These are phyloP conservation scores for Phytophthora tubulina DNA, from an alignment of 352 stramenopile genomes.

Conservation along the genomic window DNA sequence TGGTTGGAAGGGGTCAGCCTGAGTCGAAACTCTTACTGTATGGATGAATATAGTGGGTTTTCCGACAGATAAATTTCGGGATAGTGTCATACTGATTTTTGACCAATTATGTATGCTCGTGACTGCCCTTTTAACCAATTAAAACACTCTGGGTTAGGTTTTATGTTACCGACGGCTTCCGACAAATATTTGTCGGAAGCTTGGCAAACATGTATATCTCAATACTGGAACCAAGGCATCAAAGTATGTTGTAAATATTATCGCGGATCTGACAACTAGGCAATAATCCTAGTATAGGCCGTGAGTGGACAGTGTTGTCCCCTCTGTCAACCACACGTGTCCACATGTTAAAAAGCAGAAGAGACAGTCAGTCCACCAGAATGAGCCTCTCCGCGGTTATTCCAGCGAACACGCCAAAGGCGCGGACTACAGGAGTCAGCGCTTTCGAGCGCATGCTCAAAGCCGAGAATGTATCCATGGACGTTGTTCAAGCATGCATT, in stretches of 20 bases:
- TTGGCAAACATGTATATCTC: not conserved
- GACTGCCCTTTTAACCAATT: not conserved
- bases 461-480: not conserved
- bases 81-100: not conserved
- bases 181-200: not conserved
- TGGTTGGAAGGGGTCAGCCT: too few relatives aligned
- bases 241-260: not conserved
- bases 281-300: not conserved
- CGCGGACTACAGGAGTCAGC: not conserved
- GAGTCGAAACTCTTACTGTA: too few relatives aligned
- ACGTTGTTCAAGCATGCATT: conserved; percentile 1
- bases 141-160: not conserved
- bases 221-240: not conserved
- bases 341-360: not conserved
- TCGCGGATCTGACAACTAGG: not conserved
- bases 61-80: not conserved
- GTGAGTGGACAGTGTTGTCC: not conserved
- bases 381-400: not conserved
- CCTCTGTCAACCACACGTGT: not conserved
- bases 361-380: not conserved
- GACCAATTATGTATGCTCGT: not conserved
- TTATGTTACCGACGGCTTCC: not conserved
- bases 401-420: not conserved
- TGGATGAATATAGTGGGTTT: not conserved
- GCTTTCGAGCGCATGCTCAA: not conserved